These are phyloP conservation scores for Dactylonectria macrodidyma DNA, from an alignment of 2,329 filamentous ascomycete genomes.

Conservation along the genomic window DNA sequence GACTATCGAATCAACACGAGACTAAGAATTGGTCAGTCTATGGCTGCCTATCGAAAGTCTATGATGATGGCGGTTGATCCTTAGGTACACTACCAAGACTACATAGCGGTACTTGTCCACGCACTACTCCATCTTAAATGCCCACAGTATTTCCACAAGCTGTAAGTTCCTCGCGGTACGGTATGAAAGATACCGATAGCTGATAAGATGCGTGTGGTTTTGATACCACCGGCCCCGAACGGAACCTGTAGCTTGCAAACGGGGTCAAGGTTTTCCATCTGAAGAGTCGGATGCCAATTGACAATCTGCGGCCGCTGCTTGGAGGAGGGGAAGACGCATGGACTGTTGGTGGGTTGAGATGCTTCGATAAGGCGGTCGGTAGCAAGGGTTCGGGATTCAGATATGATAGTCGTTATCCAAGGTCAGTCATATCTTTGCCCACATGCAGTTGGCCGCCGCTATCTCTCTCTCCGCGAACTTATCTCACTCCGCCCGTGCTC, in stretches of 20 bases:
- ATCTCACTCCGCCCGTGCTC: not conserved
- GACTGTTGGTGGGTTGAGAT: not conserved
- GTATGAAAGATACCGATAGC: conserved; percentile 31
- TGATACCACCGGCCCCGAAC: too few species aligned
- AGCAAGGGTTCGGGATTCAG: not conserved
- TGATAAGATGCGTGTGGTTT: not conserved
- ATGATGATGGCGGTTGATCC: too few species aligned
- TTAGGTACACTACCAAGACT: too few species aligned
- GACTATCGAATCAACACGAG: too few species aligned
- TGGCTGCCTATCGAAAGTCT: too few species aligned
- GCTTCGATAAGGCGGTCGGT: not conserved
- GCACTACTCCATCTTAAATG: too few species aligned
- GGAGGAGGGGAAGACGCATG: not conserved
- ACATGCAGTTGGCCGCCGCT: not conserved
- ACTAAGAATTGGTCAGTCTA: too few species aligned
- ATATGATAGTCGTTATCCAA: conserved; percentile 5
- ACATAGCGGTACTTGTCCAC: too few species aligned
- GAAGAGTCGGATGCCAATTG: conserved; percentile 11
- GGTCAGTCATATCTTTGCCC: not conserved
- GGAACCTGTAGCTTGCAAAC: too few species aligned
- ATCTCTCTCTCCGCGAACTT: not conserved
- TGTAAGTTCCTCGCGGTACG: conserved; percentile 12
- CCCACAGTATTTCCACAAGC: too few species aligned
- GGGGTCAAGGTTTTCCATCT: not conserved
- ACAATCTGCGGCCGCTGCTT: not conserved